Percentiles rank a stretch among this genome's conserved stretches.
Evolutionary conservation across 345 rosid genomes (phyloP).

Genomic region (Syzygium grande): DNA sequence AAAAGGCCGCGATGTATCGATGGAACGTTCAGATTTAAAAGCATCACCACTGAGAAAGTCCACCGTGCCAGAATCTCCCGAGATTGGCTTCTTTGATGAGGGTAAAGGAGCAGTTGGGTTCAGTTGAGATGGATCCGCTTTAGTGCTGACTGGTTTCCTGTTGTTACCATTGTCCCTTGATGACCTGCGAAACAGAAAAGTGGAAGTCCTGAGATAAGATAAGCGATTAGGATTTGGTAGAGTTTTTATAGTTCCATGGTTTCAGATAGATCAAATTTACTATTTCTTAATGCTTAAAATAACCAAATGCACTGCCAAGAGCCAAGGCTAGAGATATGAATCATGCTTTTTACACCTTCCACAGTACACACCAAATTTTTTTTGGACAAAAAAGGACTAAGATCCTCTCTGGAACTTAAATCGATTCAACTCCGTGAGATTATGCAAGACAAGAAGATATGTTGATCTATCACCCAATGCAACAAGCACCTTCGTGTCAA

Average conservation of each 20-base stretch:
- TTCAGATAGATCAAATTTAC: not conserved
- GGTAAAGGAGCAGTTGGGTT: constrained; percentile 72
- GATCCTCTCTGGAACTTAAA: not conserved
- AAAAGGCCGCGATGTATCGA: constrained; percentile 23
- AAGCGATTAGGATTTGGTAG: not conserved
- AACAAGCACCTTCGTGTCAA: not conserved
- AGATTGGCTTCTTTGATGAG: constrained; percentile 54
- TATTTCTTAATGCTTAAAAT: not conserved
- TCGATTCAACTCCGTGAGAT: not conserved
- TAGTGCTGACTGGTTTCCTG: constrained; percentile 31
- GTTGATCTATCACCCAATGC: not conserved
- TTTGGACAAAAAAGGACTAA: not conserved
- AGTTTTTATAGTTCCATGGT: not conserved
- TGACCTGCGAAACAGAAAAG: constrained; percentile 32
- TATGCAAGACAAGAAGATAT: not conserved
- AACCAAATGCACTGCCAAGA: not conserved
- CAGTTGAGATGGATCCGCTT: constrained; percentile 18
- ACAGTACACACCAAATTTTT: not conserved
- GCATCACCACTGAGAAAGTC: constrained; percentile 91
- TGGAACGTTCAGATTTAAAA: constrained; percentile 46
- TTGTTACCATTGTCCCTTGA: constrained; percentile 49
- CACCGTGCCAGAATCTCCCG: constrained; percentile 30
- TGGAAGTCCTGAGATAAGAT: not conserved
- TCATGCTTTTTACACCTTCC: not conserved
- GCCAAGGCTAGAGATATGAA: not conserved